phyloP scores from a whole-genome alignment of 176 grass and related monocot genomes.

The Guadua angustifolia region DNA sequence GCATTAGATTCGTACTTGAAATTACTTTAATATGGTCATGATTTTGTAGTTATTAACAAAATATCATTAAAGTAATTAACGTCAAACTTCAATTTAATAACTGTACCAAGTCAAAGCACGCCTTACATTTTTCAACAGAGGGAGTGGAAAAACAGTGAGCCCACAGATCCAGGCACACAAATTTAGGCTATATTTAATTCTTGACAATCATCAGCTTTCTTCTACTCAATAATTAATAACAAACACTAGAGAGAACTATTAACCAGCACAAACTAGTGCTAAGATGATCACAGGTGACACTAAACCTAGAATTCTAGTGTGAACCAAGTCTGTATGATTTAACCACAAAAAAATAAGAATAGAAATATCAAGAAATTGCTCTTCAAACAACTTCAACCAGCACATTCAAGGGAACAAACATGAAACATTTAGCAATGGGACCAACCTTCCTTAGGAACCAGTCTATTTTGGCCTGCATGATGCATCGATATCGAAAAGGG shows the following conservation, averaged over 20 bases:
- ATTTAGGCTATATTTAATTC: conserved; percentile 2
- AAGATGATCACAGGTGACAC: neutral
- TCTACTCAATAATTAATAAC: neutral
- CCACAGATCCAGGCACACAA: neutral
- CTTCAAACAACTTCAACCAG: conserved; percentile 15
- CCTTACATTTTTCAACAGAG: neutral
- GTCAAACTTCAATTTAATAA: neutral
- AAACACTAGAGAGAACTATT: neutral
- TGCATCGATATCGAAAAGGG: conserved; percentile 48
- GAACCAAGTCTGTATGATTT: conserved; percentile 4
- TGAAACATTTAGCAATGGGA: conserved; percentile 12
- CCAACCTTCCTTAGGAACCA: conserved; percentile 56
- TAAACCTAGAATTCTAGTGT: conserved; percentile 8
- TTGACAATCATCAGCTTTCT: neutral
- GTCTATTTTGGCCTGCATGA: conserved; percentile 48
- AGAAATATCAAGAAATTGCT: conserved; percentile 5
- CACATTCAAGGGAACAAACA: neutral
- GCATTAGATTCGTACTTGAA: neutral
- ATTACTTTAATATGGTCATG: neutral
- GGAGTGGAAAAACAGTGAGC: neutral
- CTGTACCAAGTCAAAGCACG: neutral
- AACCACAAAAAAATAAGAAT: neutral
- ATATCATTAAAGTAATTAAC: neutral
- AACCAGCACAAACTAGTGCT: neutral
- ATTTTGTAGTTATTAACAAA: neutral